Evolutionary conservation across 345 rosid genomes (phyloP).

Genomic region (Boechera divaricarpa): DNA sequence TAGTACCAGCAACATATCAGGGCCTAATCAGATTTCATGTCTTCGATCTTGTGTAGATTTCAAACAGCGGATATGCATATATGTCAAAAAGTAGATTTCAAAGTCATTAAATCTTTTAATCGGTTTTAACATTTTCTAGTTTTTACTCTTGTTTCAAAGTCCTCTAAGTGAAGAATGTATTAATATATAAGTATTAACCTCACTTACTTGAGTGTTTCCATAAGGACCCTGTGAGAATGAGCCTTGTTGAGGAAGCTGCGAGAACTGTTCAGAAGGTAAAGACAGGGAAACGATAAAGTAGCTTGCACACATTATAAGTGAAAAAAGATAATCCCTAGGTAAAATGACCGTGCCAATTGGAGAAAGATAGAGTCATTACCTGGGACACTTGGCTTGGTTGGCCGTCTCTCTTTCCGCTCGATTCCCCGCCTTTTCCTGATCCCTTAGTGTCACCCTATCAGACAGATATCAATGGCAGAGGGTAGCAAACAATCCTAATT

Average conservation of each 20-base stretch:
- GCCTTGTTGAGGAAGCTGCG: conserved; percentile 65
- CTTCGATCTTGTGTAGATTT: neutral
- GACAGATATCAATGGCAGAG: conserved; percentile 4
- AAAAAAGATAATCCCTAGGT: neutral
- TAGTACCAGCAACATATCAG: neutral
- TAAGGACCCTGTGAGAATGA: conserved; percentile 57
- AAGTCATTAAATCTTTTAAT: conserved; percentile 1
- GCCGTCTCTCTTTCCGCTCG: conserved; percentile 58
- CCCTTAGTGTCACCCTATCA: conserved; percentile 83
- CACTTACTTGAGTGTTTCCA: conserved; percentile 62
- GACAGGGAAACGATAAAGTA: neutral
- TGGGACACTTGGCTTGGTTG: conserved; percentile 56
- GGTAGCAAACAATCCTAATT: conserved; percentile 29
- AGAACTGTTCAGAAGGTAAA: conserved; percentile 34
- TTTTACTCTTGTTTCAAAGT: neutral
- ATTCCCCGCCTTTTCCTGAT: conserved; percentile 70
- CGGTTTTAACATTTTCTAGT: neutral
- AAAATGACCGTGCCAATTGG: neutral
- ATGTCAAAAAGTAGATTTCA: neutral
- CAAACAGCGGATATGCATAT: neutral
- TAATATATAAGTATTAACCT: neutral
- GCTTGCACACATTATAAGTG: neutral
- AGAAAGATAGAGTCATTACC: conserved; percentile 46
- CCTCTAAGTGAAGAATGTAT: neutral
- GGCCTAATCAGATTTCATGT: conserved; percentile 19